Evolutionary conservation across 2,329 filamentous ascomycete genomes (phyloP).

Genomic region (Chrysoporthe puriensis): DNA sequence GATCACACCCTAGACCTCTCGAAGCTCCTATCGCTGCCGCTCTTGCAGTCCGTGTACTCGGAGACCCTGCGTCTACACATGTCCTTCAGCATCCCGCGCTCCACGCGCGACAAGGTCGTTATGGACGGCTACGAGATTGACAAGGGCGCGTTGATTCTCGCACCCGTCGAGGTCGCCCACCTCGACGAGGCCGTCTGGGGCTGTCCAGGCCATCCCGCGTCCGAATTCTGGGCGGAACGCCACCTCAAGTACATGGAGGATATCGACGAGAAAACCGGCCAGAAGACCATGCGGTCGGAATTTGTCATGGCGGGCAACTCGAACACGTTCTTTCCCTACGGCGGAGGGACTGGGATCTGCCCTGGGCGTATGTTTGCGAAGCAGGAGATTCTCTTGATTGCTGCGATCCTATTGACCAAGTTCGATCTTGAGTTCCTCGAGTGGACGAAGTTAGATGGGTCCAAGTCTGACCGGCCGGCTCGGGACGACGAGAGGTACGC

Average conservation of each 20-base stretch:
- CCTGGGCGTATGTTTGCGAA: constrained; percentile 46
- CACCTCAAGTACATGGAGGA: constrained; percentile 19
- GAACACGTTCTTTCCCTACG: constrained; percentile 29
- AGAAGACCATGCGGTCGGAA: constrained; percentile 2
- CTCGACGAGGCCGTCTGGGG: constrained; percentile 29
- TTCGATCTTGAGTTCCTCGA: constrained; percentile 39
- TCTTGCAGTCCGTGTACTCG: constrained; percentile 36
- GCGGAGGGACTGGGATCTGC: constrained; percentile 42
- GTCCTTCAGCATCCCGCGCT: constrained; percentile 34
- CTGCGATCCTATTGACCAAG: constrained; percentile 37
- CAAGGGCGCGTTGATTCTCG: constrained; percentile 33
- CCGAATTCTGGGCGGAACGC: constrained; percentile 28
- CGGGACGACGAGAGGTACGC: constrained; percentile 17
- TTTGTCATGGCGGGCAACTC: constrained; percentile 14
- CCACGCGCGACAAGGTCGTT: constrained; percentile 27
- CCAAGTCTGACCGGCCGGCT: constrained; percentile 25
- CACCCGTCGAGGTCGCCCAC: constrained; percentile 33
- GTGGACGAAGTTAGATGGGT: constrained; percentile 25
- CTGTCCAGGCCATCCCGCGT: constrained; percentile 15
- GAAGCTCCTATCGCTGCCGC: constrained; percentile 32
- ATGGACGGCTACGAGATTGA: constrained; percentile 30
- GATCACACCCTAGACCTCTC: constrained; percentile 27
- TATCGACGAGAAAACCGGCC: not conserved
- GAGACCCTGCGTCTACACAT: constrained; percentile 36
- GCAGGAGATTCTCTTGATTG: constrained; percentile 41